Conservation (phyloP, 2,329 filamentous ascomycete genomes). For the Neofusicoccum kwambonambiense region DNA sequence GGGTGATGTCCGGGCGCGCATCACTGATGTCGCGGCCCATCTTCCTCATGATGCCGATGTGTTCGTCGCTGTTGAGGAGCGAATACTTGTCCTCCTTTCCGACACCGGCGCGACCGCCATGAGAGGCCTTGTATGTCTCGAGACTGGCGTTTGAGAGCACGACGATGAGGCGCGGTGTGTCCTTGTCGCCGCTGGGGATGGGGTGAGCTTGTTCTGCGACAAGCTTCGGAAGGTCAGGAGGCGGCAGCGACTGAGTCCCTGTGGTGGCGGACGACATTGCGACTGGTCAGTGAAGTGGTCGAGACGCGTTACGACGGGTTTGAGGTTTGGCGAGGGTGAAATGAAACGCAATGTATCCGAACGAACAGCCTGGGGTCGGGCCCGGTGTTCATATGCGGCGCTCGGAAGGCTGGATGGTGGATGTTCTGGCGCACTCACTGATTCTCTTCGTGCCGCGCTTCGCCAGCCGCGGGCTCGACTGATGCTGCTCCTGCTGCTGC, state of each 20-base stretch:
- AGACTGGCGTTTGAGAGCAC: slow-evolving; percentile 96
- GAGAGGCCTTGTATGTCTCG: slow-evolving; percentile 92
- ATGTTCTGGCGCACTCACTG: slow-evolving; percentile 10
- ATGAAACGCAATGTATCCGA: not conserved
- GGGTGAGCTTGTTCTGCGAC: slow-evolving; percentile 89
- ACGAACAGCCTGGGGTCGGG: not conserved
- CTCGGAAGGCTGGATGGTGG: not conserved
- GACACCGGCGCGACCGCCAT: slow-evolving; percentile 62
- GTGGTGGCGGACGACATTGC: slow-evolving; percentile 6
- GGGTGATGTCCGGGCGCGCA: slow-evolving; percentile 94
- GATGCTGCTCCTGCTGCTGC: not conserved
- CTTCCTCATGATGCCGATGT: slow-evolving; percentile 98
- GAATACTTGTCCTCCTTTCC: slow-evolving; percentile 93
- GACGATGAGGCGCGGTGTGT: slow-evolving; percentile 87
- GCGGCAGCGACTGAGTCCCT: slow-evolving; percentile 86
- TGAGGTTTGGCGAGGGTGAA: not conserved
- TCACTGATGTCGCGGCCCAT: slow-evolving; percentile 99
- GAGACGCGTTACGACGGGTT: not conserved
- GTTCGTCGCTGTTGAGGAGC: slow-evolving; percentile 96
- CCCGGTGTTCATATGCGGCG: not conserved
- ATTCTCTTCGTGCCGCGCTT: slow-evolving; percentile 19
- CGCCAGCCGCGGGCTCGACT: slow-evolving; percentile 6
- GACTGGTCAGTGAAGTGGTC: slow-evolving; percentile 1
- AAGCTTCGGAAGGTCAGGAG: slow-evolving; percentile 83
- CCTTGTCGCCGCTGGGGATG: slow-evolving; percentile 82